Evolutionary conservation across 2,329 filamentous ascomycete genomes (phyloP).

Genomic region (Cladosporium halotolerans): DNA sequence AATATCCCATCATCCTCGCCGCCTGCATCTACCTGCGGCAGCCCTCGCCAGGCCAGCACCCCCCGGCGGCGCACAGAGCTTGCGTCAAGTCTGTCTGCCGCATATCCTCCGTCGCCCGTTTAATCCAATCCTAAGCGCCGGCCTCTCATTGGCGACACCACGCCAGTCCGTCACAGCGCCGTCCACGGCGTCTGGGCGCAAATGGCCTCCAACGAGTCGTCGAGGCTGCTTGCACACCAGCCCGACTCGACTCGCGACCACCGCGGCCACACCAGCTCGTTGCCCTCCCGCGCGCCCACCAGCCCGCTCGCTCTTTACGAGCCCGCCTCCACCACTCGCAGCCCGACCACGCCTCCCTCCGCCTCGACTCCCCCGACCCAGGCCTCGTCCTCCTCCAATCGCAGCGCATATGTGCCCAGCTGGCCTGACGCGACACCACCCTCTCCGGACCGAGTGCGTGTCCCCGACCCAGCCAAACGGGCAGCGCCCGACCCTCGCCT

Average conservation of each 20-base stretch:
- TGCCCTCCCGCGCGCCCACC: constrained; percentile 2
- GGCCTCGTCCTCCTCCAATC: constrained; percentile 8
- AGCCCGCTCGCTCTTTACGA: constrained; percentile 7
- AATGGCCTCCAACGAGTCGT: constrained; percentile 9
- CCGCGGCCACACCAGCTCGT: constrained; percentile 2
- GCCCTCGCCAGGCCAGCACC: neutral
- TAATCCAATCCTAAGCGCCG: neutral
- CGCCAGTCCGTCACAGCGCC: constrained; percentile 1
- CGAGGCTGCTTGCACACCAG: constrained; percentile 1
- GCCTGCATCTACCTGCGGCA: neutral
- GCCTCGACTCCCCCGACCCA: constrained; percentile 1
- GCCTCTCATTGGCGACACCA: constrained; percentile 8
- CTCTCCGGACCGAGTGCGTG: constrained; percentile 12
- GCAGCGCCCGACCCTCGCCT: constrained; percentile 18
- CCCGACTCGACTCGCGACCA: constrained; percentile 3
- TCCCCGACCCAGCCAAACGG: constrained; percentile 18
- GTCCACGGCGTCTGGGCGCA: constrained; percentile 2
- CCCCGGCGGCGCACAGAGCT: no score
- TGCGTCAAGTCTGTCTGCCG: no score
- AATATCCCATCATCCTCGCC: neutral
- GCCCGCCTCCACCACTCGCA: neutral
- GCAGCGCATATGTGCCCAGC: constrained; percentile 6
- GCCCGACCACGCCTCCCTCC: neutral
- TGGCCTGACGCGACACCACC: neutral
- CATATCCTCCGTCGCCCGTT: no score